Base-by-base conservation (phyloP, 1,139 yeast species). In the Taiozyma sp. region DNA sequence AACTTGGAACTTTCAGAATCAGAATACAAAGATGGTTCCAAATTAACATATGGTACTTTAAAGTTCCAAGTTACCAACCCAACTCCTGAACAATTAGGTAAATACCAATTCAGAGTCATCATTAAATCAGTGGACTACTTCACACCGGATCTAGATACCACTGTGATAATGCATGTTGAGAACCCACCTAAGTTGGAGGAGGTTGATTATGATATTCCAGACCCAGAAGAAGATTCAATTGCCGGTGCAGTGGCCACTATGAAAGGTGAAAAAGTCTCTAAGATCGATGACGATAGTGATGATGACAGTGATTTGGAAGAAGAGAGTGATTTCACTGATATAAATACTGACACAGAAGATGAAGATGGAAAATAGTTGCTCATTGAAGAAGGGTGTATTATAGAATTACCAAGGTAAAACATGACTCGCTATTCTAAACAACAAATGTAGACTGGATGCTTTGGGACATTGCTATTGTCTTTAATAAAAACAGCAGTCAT, bases 51-150 rank as follows among this genome's bases (percentile, higher is more conserved):
- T 49, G 82, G 90, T 50, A 83, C 92, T 1, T 84, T 88, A 64
- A 90, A 87, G 67, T 73, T 91, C 49, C 90, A 86, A 57, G 69
- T 91, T 48, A 70, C 84, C 14, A 74, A 80, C 50, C 89, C 95
- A 50, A 80, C 96, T 4, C 96, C 97, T 13, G 78, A 78, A 32
- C 74, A 74, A 49, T 71, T 72, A 29, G 96, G 95, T 38, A 72
- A 70, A 28, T 81, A 72, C 63, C 81, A 79, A 59, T 88, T 86
- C 75, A 75, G 92, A 69, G 71, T 87, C 39, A 66, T 83, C 23
- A 67, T 87, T 62, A 84, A 80, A 64, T 82, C 84, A 52, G 75
- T 85, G 52, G 81, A 84, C 46, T 87, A 86, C 66, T 87, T 82
- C 64, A 90, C 92, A 4, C 70, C 79, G 29, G 96, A 87, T 65